These are phyloP conservation scores for Puccinia brachypodii DNA, from an alignment of 1,284 basidiomycete genomes.

Conservation along the genomic window DNA sequence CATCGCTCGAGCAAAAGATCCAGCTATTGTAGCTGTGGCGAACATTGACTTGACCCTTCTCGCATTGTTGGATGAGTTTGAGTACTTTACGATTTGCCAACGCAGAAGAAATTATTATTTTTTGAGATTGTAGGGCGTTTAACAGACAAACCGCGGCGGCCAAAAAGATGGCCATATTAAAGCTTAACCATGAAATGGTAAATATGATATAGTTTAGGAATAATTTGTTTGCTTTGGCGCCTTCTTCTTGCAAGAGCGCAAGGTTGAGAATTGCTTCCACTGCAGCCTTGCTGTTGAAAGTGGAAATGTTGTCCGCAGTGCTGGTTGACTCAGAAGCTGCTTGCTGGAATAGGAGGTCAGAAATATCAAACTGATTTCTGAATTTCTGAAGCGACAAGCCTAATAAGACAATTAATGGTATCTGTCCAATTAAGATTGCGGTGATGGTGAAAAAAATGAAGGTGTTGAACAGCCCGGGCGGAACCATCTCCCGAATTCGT, in stretches of 20 bases:
- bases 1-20: not conserved
- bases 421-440: not conserved
- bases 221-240: not conserved
- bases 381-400: not conserved
- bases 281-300: not conserved
- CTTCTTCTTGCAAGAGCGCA: not conserved
- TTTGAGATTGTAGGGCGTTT: slow-evolving; percentile 8
- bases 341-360: not conserved
- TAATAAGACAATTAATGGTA: slow-evolving; percentile 3
- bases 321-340: not conserved
- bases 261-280: slow-evolving; percentile 4
- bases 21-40: not conserved
- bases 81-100: slow-evolving; percentile 22
- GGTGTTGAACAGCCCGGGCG: not conserved
- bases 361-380: not conserved
- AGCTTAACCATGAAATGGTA: not conserved
- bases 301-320: not conserved
- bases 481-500: not conserved
- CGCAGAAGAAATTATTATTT: not conserved
- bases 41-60: not conserved
- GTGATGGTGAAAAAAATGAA: not conserved
- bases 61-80: not conserved
- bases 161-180: not conserved
- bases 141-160: not conserved
- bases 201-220: not conserved